Percentiles rank a stretch among this genome's conserved stretches.
Evolutionary conservation across 495 filamentous ascomycete species (phyloP).

Genomic region (Terfezia claveryi): DNA sequence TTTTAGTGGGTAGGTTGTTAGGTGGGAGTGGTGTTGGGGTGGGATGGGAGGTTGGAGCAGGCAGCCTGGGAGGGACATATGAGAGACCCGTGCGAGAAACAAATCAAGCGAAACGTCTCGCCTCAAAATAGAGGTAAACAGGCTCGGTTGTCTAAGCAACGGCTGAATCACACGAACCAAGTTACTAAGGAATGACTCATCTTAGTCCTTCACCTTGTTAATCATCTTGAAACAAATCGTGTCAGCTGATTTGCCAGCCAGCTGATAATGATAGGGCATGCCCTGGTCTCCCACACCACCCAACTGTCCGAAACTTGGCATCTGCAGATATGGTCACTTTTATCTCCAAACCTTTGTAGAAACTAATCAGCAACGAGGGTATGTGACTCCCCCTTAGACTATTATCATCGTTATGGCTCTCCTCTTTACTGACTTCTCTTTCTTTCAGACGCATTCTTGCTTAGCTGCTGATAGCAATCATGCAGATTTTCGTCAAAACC

Average conservation of each 20-base stretch:
- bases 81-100: too few species aligned
- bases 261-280: too few species aligned
- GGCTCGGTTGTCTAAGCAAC: too few species aligned
- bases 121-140: neutral
- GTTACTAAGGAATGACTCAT: too few species aligned
- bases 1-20: neutral
- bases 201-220: too few species aligned
- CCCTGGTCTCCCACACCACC: too few species aligned
- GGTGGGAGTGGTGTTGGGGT: neutral
- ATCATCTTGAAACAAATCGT: too few species aligned
- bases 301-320: too few species aligned
- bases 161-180: too few species aligned
- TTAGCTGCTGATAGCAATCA: slow-evolving; percentile 24
- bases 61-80: neutral
- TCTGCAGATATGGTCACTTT: too few species aligned
- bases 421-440: slow-evolving; percentile 1
- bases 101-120: slow-evolving; percentile 1
- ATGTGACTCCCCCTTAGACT: neutral
- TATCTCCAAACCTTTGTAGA: neutral
- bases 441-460: slow-evolving; percentile 17
- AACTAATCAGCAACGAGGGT: slow-evolving; percentile 18
- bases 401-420: too few species aligned
- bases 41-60: neutral
- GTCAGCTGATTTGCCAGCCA: too few species aligned
- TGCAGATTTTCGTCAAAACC: slow-evolving; percentile 99